These are phyloP conservation scores for Seiridium unicorne DNA, from an alignment of 2,329 filamentous ascomycete genomes.

Conservation along the genomic window DNA sequence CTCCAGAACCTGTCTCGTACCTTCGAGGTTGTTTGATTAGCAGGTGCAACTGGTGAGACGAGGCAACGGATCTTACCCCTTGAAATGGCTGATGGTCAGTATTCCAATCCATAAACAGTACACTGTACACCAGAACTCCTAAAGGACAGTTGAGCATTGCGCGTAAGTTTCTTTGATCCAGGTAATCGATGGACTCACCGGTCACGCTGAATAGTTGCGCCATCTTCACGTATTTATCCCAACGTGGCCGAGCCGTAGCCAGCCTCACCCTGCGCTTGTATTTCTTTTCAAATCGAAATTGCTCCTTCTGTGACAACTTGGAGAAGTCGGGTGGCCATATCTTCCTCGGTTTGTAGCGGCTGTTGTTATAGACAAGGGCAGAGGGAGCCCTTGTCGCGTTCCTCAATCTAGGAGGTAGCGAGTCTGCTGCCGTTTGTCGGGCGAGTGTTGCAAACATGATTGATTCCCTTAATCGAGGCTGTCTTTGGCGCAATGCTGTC, in stretches of 20 bases:
- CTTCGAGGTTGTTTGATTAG: slow-evolving; percentile 20
- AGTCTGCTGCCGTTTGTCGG: slow-evolving; percentile 35
- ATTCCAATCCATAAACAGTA: slow-evolving; percentile 62
- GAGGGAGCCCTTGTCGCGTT: slow-evolving; percentile 15
- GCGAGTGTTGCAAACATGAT: slow-evolving; percentile 46
- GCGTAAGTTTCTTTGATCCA: slow-evolving; percentile 13
- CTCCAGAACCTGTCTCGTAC: slow-evolving; percentile 38
- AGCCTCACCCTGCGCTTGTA: slow-evolving; percentile 66
- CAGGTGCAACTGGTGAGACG: not conserved
- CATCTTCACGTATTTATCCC: slow-evolving; percentile 49
- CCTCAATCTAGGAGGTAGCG: slow-evolving; percentile 22
- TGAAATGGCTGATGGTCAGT: slow-evolving; percentile 47
- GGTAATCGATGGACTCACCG: slow-evolving; percentile 42
- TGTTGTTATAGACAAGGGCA: slow-evolving; percentile 43
- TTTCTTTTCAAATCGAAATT: slow-evolving; percentile 76
- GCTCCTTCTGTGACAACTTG: slow-evolving; percentile 67
- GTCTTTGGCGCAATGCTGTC: not conserved
- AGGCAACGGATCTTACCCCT: slow-evolving; percentile 35
- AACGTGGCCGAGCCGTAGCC: slow-evolving; percentile 26
- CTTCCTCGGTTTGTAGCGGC: slow-evolving; percentile 66
- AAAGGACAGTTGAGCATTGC: not conserved
- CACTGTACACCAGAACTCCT: slow-evolving; percentile 55
- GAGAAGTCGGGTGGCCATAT: slow-evolving; percentile 77
- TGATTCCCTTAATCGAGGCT: not conserved
- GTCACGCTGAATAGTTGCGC: slow-evolving; percentile 60